These are phyloP conservation scores for Dendrobium chrysotoxum DNA, from an alignment of 106 monocot genomes.

Conservation along the genomic window DNA sequence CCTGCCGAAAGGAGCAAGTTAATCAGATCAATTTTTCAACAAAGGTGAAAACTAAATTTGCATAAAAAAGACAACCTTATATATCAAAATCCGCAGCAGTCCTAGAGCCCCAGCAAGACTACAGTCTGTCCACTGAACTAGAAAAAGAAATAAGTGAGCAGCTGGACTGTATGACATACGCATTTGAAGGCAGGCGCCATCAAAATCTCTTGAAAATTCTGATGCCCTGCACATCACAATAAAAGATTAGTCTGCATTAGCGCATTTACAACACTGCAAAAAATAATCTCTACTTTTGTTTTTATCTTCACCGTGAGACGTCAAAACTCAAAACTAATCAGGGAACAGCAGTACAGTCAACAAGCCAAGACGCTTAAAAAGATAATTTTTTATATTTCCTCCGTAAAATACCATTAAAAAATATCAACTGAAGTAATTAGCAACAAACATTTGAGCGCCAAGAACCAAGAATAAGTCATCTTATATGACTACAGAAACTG, in stretches of 20 bases:
- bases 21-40: neutral
- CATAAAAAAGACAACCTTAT: slow-evolving; percentile 27
- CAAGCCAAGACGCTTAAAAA: neutral
- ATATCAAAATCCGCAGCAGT: slow-evolving; percentile 54
- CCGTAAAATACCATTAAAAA: neutral
- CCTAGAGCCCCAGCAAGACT: slow-evolving; percentile 84
- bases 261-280: neutral
- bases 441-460: neutral
- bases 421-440: neutral
- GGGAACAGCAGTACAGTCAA: neutral
- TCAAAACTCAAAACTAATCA: neutral
- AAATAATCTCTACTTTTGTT: neutral
- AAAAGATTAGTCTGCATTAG: neutral
- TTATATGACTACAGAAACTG: neutral
- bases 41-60: neutral
- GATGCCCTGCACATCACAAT: slow-evolving; percentile 34
- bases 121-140: slow-evolving; percentile 86
- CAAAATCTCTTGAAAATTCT: slow-evolving; percentile 64
- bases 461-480: neutral
- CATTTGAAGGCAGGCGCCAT: slow-evolving; percentile 64
- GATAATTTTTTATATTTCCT: neutral
- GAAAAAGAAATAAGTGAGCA: slow-evolving; percentile 57
- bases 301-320: neutral
- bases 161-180: slow-evolving; percentile 57
- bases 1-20: slow-evolving; percentile 23